Evolutionary conservation across 1,139 yeast species (phyloP).

Genomic region (Pichiaceae sp.): DNA sequence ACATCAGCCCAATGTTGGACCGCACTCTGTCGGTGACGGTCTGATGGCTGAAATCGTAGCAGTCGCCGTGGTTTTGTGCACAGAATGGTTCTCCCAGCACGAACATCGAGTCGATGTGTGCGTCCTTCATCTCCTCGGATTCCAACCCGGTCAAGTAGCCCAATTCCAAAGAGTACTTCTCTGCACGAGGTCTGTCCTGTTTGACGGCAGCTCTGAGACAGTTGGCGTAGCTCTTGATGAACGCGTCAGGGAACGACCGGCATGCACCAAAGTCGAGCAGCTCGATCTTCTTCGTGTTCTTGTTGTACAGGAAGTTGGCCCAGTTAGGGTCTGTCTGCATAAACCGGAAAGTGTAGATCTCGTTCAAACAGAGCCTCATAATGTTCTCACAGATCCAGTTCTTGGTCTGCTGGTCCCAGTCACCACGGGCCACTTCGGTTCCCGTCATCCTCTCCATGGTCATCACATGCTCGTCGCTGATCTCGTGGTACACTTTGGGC

Average conservation of each 20-base stretch:
- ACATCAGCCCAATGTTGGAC: conserved; percentile 78
- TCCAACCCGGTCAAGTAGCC: conserved; percentile 93
- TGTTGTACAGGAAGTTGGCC: conserved; percentile 91
- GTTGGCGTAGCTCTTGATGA: conserved; percentile 60
- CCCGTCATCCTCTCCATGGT: conserved; percentile 92
- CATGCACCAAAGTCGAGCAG: conserved; percentile 94
- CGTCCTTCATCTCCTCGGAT: conserved; percentile 76
- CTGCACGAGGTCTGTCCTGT: conserved; percentile 59
- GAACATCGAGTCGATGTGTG: conserved; percentile 86
- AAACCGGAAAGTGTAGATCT: conserved; percentile 74
- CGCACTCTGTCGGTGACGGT: conserved; percentile 92
- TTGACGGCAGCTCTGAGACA: conserved; percentile 71
- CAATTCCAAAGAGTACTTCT: conserved; percentile 56
- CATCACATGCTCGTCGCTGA: conserved; percentile 75
- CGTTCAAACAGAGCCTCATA: conserved; percentile 80
- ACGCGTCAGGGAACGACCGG: conserved; percentile 62
- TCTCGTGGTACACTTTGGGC: conserved; percentile 71
- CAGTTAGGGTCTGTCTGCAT: conserved; percentile 99
- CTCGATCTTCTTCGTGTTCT: conserved; percentile 53
- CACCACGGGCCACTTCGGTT: conserved; percentile 68
- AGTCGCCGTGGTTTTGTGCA: conserved; percentile 36
- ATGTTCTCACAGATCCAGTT: conserved; percentile 80
- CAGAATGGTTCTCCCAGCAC: conserved; percentile 91
- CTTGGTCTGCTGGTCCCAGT: conserved; percentile 65
- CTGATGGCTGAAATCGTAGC: conserved; percentile 71